These are phyloP conservation scores for Mortierella sp. DNA, from an alignment of 371 early-diverging fungal species.

Conservation along the genomic window DNA sequence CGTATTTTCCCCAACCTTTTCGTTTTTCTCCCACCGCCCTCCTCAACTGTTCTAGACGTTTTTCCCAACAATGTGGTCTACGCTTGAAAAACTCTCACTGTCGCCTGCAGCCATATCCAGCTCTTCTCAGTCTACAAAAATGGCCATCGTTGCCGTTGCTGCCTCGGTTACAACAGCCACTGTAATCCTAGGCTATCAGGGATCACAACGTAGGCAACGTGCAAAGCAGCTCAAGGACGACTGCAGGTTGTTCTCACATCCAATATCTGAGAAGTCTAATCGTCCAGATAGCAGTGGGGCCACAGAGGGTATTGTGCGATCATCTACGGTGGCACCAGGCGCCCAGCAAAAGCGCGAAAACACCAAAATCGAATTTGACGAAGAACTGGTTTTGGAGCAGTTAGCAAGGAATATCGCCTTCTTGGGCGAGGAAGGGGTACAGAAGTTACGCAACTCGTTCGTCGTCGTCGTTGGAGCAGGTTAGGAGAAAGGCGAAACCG, in stretches of 20 bases:
- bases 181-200: conserved; percentile 39
- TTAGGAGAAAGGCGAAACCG: background rate
- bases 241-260: background rate
- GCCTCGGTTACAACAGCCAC: conserved; percentile 48
- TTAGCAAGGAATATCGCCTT: conserved; percentile 47
- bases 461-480: conserved; percentile 49
- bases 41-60: background rate
- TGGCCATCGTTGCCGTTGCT: conserved; percentile 38
- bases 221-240: conserved; percentile 14
- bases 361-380: conserved; percentile 22
- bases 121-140: conserved; percentile 31
- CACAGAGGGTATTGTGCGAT: background rate
- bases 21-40: background rate
- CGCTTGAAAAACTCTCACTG: conserved; percentile 19
- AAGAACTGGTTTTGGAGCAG: conserved; percentile 45
- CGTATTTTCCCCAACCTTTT: background rate
- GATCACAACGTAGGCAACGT: conserved; percentile 25
- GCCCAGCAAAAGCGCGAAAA: conserved; percentile 8
- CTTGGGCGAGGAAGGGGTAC: conserved; percentile 46
- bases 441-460: conserved; percentile 45
- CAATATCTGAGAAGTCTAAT: background rate
- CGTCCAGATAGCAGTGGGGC: background rate
- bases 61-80: conserved; percentile 8
- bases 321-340: background rate
- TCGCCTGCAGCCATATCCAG: conserved; percentile 3